Evolutionary conservation across 139 green algal genomes (phyloP), one percentile per base, ranked within the genome.

Genomic region (Ettlia oleoabundans): DNA sequence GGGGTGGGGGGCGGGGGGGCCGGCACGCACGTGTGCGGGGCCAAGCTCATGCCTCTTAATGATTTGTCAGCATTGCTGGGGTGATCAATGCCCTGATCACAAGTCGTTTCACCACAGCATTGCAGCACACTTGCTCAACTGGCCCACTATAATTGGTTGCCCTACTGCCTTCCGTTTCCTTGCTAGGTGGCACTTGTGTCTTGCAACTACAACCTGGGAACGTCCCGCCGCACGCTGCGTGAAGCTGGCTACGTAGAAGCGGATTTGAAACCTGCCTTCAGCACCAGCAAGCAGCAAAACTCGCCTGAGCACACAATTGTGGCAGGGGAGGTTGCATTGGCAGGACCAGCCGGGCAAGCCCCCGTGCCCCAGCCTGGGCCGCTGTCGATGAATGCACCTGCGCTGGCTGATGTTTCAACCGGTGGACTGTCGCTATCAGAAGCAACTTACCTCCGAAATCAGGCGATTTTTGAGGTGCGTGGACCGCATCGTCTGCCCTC

Each of bases 381-480:
- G 73, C 73, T 55, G 53, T 68, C n/a, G n/a, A n/a, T n/a, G n/a
- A n/a, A n/a, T n/a, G n/a, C n/a, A n/a, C n/a, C n/a, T n/a, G n/a
- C n/a, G n/a, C n/a, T n/a, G n/a, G n/a, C n/a, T n/a, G n/a, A n/a
- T n/a, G n/a, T n/a, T n/a, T n/a, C n/a, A n/a, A n/a, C n/a, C n/a
- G n/a, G n/a, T n/a, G n/a, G n/a, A n/a, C n/a, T n/a, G n/a, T n/a
- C 73, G 0, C 73, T 80, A 28, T 68, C 73, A 2, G 52, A 80
- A 26, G 73, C 73, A 28, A 80, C 73, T 18, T 52, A 69, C 37
- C 53, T 38, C 35, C 73, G 73, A 35, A 80, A 80, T 53, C 73
- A 80, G 53, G 33, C 43, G 35, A 80, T 80, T 35, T 80, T 42
- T 26, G 52, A 80, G 73, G 73, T 68, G 53, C 8, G 73, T 9